Base-by-base conservation (phyloP, 2,329 filamentous ascomycete genomes). In the Teratosphaeriaceae sp. region DNA sequence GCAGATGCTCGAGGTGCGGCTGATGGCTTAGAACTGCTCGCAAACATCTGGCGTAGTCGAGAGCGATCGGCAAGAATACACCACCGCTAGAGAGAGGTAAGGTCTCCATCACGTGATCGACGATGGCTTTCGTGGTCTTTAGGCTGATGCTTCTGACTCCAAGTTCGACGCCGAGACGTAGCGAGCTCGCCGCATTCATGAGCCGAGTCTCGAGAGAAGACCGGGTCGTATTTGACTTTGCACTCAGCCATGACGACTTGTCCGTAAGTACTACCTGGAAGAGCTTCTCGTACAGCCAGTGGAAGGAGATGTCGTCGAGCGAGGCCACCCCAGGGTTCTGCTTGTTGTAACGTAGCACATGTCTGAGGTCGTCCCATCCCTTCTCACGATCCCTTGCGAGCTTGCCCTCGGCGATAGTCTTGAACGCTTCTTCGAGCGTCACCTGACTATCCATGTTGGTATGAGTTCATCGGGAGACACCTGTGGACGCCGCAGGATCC, bases 61-160 rank as follows among this genome's bases (percentile, higher is more conserved):
- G 74, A 19, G 81, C 68, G 4, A 98, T 71, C 11, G 84, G 82
- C 44, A 80, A 73, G 50, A 87, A 80, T 42, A 84, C 77, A 2
- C 71, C 74, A 12, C 79, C 79, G 13, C 71, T 75, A 2, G 80
- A 77, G 3, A 94, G 71, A 16, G 45, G 44, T 8, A 60, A 44
- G 15, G 80, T 79, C 51, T 95, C 81, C 2, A 79, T 82, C 47
- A 97, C 83, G 64, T 95, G 88, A 50, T 88, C 81, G 50, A 94
- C 72, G 13, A 96, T 69, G 5, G 84, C 79, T 53, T 82, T 76
- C n/a, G 90, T 72, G 0, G 88, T 90, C 61, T 88, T 94, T 46
- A 74, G 71, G 56, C 81, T 84, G 49, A 97, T 65, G 47, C 76
- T 82, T 16, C 73, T 66, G 23, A 82, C 71, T 18, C 85, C 84